Evolutionary conservation across 2,329 filamentous ascomycete species (phyloP), one percentile per base, ranked within the genome.

Genomic region (Truncatella angustata): DNA sequence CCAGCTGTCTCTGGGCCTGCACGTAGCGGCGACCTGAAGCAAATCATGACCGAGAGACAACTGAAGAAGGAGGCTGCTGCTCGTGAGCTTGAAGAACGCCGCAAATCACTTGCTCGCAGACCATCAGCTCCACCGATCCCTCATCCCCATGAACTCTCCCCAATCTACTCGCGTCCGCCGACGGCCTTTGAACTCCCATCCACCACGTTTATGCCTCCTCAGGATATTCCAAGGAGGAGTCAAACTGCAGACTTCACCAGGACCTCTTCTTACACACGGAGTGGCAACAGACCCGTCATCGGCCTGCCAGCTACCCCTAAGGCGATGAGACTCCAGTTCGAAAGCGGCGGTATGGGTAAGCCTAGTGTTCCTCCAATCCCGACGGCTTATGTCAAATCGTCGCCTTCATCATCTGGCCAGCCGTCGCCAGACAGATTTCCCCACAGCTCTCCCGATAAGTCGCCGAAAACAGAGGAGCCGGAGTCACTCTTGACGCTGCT

Each of bases 251-350:
- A 88, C 54, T 81, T 84, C 2, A 77, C 74, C 2, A 70, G 71
- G 55, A 77, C 73, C 65, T 79, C 81, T 66, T 79, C 81, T 67
- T 78, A 77, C 55, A 74, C 75, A 12, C 69, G 68, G 48, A 72
- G 66, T 54, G 68, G 68, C 14, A 71, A 64, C 2, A 78, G 77
- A 1, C 75, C 80, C 1, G 78, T 81, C 5, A 80, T 93, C 48
- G 92, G 91, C 0, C 79, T 96, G n/a, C 91, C 93, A 12, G 90
- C 91, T 2, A 97, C 92, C 1, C 92, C 93, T 26, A 86, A 90
- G 72, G 91, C 91, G 1, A 96, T 97, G 91, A 84, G 88, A 18
- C 84, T 95, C 1, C 84, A 90, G 39, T 85, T 93, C 59, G 81
- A 83, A 58, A 70, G 77, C 2, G 80, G 85, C 53, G 73, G 77